These are phyloP conservation scores for Nitzschia sp. DNA, from an alignment of 108 stramenopile species.

Conservation along the genomic window DNA sequence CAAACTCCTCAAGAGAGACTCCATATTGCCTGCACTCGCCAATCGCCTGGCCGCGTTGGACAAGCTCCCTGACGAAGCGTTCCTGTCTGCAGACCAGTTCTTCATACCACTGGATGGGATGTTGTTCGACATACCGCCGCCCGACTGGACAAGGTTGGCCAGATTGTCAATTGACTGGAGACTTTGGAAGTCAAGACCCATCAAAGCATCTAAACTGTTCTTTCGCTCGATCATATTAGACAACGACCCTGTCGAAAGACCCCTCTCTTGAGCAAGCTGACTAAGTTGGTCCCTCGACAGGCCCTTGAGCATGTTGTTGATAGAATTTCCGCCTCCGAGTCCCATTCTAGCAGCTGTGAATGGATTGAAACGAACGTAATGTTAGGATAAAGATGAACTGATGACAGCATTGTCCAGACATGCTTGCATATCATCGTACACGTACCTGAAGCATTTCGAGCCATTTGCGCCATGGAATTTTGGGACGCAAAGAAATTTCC, in stretches of 20 bases:
- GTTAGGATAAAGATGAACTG: not conserved
- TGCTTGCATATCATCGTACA: too few relatives aligned
- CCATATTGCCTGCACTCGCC: slow-evolving; percentile 59
- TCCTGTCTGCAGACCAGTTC: slow-evolving; percentile 61
- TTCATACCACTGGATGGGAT: slow-evolving; percentile 70
- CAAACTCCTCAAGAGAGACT: slow-evolving; percentile 66
- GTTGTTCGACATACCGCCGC: slow-evolving; percentile 44
- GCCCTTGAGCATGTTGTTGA: slow-evolving; percentile 73
- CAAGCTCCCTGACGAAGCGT: slow-evolving; percentile 30
- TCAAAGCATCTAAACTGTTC: slow-evolving; percentile 75
- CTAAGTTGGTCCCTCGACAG: slow-evolving; percentile 68
- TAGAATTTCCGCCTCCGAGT: slow-evolving; percentile 36
- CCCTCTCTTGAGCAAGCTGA: slow-evolving; percentile 58
- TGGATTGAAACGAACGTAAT: not conserved
- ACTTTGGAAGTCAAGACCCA: slow-evolving; percentile 83
- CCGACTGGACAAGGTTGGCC: slow-evolving; percentile 76
- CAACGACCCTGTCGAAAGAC: slow-evolving; percentile 60
- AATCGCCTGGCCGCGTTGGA: slow-evolving; percentile 44
- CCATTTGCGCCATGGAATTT: slow-evolving; percentile 63
- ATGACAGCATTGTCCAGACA: not conserved
- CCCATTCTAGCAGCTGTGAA: slow-evolving; percentile 42
- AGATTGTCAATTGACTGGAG: slow-evolving; percentile 88
- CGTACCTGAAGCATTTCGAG: slow-evolving; percentile 68
- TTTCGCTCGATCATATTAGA: slow-evolving; percentile 79
- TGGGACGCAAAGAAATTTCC: slow-evolving; percentile 43